A percentile compares a stretch with the other conserved stretches of the same genome.
Evolutionary conservation across 345 rosid species (phyloP).

Genomic region (Corymbia maculata): DNA sequence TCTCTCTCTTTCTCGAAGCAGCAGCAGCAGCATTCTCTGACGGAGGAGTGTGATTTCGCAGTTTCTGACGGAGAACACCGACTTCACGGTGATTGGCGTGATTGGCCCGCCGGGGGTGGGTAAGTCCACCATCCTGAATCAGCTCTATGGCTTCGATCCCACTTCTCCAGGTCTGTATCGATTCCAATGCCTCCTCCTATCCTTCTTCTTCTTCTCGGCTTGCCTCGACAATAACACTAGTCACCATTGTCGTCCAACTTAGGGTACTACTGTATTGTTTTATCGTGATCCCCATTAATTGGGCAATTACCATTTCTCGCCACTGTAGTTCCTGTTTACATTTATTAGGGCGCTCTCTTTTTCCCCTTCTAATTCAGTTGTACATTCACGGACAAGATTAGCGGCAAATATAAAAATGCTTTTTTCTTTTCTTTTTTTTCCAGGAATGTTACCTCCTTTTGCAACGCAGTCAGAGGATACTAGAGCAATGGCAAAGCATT

Average conservation of each 20-base stretch:
- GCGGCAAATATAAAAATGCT: neutral
- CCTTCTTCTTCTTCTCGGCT: neutral
- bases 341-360: too few relatives aligned
- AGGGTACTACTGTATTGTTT: neutral
- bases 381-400: neutral
- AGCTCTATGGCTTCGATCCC: slow-evolving; percentile 68
- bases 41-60: slow-evolving; percentile 9
- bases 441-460: slow-evolving; percentile 82
- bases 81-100: slow-evolving; percentile 76
- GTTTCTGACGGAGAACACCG: slow-evolving; percentile 84
- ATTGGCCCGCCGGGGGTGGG: slow-evolving; percentile 76
- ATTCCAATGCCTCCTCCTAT: neutral
- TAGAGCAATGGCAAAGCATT: slow-evolving; percentile 59
- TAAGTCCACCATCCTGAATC: slow-evolving; percentile 75
- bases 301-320: neutral
- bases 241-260: neutral
- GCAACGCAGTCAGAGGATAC: slow-evolving; percentile 53
- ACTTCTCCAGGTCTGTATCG: slow-evolving; percentile 48
- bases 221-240: neutral
- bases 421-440: neutral
- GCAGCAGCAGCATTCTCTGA: neutral
- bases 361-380: neutral
- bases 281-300: neutral
- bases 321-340: neutral
- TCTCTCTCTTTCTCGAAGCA: neutral